phyloP scores from a whole-genome alignment of 1,139 yeast species.

The Pichia sp. region DNA sequence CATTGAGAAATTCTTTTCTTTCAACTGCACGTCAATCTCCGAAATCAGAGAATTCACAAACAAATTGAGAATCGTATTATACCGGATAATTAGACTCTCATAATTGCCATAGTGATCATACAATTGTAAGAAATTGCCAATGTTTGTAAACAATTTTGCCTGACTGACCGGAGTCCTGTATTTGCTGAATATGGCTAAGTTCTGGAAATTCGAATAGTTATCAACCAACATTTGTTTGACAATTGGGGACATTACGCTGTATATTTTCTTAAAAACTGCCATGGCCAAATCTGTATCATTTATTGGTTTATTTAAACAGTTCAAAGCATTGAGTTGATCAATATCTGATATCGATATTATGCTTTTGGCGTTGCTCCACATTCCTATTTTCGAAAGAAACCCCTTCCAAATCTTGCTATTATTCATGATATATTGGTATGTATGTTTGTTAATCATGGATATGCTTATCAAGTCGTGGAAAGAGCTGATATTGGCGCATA shows the following conservation, averaged over 20 bases:
- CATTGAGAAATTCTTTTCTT: conserved; percentile 37
- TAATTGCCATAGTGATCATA: conserved; percentile 28
- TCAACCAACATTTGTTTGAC: conserved; percentile 42
- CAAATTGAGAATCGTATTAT: conserved; percentile 56
- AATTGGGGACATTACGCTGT: conserved; percentile 37
- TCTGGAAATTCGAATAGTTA: conserved; percentile 37
- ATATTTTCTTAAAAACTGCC: conserved; percentile 36
- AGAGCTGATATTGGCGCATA: conserved; percentile 14
- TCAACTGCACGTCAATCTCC: conserved; percentile 61
- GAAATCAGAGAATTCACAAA: conserved; percentile 67
- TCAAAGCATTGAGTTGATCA: conserved; percentile 21
- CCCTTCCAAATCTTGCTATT: conserved; percentile 42
- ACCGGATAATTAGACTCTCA: conserved; percentile 32
- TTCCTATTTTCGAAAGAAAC: conserved; percentile 40
- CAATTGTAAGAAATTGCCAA: conserved; percentile 30
- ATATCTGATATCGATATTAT: conserved; percentile 15
- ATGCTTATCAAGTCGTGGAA: conserved; percentile 29
- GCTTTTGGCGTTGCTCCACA: conserved; percentile 34
- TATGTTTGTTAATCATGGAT: conserved; percentile 29
- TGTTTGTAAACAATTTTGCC: conserved; percentile 30
- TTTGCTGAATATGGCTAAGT: conserved; percentile 40
- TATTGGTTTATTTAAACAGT: conserved; percentile 25
- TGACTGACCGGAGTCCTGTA: conserved; percentile 45
- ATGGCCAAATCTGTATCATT: conserved; percentile 38
- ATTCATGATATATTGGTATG: conserved; percentile 28